These are phyloP conservation scores for Coemansia sp. DNA, from an alignment of 371 early-diverging fungal genomes.

Conservation along the genomic window DNA sequence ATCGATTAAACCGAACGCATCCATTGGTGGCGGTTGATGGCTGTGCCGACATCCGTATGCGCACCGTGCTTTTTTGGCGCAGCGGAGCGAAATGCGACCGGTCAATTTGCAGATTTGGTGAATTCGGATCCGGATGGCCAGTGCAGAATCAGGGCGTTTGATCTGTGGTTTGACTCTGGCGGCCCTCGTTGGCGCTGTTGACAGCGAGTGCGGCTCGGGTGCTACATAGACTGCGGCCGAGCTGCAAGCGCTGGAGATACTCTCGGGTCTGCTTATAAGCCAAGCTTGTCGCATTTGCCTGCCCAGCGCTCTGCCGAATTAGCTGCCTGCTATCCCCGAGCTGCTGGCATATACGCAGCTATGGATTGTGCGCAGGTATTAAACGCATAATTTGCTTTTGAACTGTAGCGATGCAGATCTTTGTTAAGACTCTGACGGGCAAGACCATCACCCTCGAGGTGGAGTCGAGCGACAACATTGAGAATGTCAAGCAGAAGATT, in stretches of 20 bases:
- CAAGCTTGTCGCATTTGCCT: too few species aligned
- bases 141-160: not conserved
- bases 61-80: not conserved
- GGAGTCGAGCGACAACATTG: slow-evolving; percentile 94
- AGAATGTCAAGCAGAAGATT: slow-evolving; percentile 96
- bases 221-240: too few species aligned
- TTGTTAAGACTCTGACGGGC: slow-evolving; percentile 59
- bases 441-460: slow-evolving; percentile 99
- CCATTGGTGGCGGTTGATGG: slow-evolving; percentile 1
- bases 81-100: too few species aligned
- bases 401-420: slow-evolving; percentile 53
- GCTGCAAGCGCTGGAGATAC: too few species aligned
- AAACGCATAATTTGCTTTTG: not conserved
- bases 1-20: slow-evolving; percentile 1
- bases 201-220: too few species aligned
- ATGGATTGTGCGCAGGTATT: not conserved
- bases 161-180: too few species aligned
- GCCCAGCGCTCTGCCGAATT: too few species aligned
- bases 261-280: too few species aligned
- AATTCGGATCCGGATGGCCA: not conserved
- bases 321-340: too few species aligned
- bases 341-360: too few species aligned
- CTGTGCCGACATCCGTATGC: not conserved
- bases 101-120: not conserved
- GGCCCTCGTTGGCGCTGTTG: too few species aligned